phyloP scores from a whole-genome alignment of 2,329 filamentous ascomycete genomes.

The Alternaria hordeiaustralica region DNA sequence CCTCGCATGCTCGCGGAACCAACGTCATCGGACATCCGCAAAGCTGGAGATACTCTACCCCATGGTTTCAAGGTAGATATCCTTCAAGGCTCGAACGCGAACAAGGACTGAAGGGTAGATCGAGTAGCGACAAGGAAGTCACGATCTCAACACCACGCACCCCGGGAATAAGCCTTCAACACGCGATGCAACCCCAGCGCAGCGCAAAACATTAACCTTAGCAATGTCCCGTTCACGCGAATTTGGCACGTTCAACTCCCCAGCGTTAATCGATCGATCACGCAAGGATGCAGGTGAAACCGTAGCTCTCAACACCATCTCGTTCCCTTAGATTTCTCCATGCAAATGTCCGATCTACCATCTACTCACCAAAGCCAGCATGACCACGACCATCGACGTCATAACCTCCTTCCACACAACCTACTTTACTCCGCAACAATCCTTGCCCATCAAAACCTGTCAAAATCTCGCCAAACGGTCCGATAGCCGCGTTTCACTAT shows the following conservation, averaged over 20 bases:
- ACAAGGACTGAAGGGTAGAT: neutral
- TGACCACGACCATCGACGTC: neutral
- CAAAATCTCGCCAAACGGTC: neutral
- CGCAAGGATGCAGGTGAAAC: neutral
- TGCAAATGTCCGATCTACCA: neutral
- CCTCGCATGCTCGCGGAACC: neutral
- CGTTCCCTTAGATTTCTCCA: neutral
- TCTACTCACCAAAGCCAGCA: neutral
- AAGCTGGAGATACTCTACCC: neutral
- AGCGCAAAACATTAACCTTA: neutral
- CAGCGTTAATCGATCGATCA: neutral
- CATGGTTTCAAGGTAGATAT: neutral
- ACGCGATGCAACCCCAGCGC: neutral
- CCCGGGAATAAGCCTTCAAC: neutral
- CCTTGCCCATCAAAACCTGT: neutral
- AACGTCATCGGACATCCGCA: neutral
- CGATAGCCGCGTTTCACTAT: constrained; percentile 1
- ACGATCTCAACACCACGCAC: neutral
- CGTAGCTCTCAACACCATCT: neutral
- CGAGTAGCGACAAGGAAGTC: neutral
- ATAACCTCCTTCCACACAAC: neutral
- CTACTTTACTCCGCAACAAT: neutral
- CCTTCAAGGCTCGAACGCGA: neutral
- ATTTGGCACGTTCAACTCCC: neutral
- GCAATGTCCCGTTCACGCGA: neutral